A percentile compares a stretch with the other conserved stretches of the same genome.
phyloP scores from a whole-genome alignment of 2,329 filamentous ascomycete species.

The Colletotrichum brevisporum region DNA sequence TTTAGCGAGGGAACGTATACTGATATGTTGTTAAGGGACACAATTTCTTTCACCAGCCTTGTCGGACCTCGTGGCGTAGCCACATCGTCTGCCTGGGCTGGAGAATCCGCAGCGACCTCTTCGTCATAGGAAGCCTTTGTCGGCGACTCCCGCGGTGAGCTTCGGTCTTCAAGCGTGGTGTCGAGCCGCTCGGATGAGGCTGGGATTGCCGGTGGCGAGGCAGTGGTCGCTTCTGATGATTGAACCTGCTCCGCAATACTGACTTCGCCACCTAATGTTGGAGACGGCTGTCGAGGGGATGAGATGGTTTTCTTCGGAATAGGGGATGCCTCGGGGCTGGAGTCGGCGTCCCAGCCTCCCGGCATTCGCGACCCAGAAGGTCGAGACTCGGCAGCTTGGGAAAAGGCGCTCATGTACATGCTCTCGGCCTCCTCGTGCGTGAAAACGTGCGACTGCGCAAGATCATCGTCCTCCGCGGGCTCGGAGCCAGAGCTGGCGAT shows the following conservation, averaged over 20 bases:
- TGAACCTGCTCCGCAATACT: background rate
- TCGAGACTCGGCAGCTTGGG: constrained; percentile 57
- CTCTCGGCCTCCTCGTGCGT: constrained; percentile 87
- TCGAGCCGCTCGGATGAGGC: constrained; percentile 40
- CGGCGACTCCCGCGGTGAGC: background rate
- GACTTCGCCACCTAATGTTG: constrained; percentile 2
- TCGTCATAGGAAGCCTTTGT: background rate
- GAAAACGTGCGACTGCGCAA: constrained; percentile 78
- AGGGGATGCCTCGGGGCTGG: constrained; percentile 37
- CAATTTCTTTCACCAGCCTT: constrained; percentile 68
- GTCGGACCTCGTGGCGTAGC: constrained; percentile 67
- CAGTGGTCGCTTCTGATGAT: background rate
- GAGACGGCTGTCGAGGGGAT: constrained; percentile 7
- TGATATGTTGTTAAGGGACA: constrained; percentile 65
- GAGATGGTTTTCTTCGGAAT: background rate
- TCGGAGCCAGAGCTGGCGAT: constrained; percentile 47
- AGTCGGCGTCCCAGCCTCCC: constrained; percentile 64
- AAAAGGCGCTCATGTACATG: constrained; percentile 86
- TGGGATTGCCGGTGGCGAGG: constrained; percentile 23
- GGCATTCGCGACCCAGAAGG: constrained; percentile 59
- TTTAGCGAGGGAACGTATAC: constrained; percentile 68
- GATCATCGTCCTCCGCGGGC: constrained; percentile 59
- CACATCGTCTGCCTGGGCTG: constrained; percentile 53
- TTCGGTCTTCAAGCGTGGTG: background rate
- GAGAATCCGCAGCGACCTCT: constrained; percentile 12